These are phyloP conservation scores for Keithomyces neogunnii DNA, from an alignment of 2,329 filamentous ascomycete species.

Conservation along the genomic window DNA sequence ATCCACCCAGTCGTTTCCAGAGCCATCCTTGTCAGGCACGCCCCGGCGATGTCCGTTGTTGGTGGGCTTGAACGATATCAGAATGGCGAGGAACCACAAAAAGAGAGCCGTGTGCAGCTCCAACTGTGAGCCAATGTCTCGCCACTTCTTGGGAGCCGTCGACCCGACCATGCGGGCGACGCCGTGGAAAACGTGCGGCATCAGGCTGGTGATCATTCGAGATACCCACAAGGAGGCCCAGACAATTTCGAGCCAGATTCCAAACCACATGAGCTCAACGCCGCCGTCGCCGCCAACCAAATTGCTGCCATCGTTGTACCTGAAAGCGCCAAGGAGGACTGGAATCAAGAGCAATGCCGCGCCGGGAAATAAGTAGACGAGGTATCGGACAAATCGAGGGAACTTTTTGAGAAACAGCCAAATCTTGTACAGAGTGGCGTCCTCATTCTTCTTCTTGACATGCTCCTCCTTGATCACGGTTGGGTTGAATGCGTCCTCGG, in stretches of 20 bases:
- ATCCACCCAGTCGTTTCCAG: slow-evolving; percentile 58
- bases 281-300: slow-evolving; percentile 60
- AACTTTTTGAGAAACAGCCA: slow-evolving; percentile 40
- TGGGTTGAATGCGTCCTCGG: slow-evolving; percentile 39
- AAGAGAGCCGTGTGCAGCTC: slow-evolving; percentile 82
- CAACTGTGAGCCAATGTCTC: slow-evolving; percentile 75
- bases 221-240: slow-evolving; percentile 87
- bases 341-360: slow-evolving; percentile 37
- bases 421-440: slow-evolving; percentile 29
- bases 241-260: slow-evolving; percentile 88
- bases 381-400: slow-evolving; percentile 39
- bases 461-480: slow-evolving; percentile 16
- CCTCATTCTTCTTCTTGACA: slow-evolving; percentile 21
- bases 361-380: slow-evolving; percentile 39
- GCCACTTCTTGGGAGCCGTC: slow-evolving; percentile 88
- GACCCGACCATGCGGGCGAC: slow-evolving; percentile 67
- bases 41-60: slow-evolving; percentile 51
- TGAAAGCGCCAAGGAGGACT: slow-evolving; percentile 34
- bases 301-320: slow-evolving; percentile 26
- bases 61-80: slow-evolving; percentile 78
- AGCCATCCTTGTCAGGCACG: slow-evolving; percentile 31
- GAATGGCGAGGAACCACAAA: slow-evolving; percentile 82
- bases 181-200: slow-evolving; percentile 37
- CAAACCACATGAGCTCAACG: slow-evolving; percentile 80
- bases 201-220: slow-evolving; percentile 41